Conservation (phyloP, 2,329 filamentous ascomycete genomes). For the Periconia sp. region DNA sequence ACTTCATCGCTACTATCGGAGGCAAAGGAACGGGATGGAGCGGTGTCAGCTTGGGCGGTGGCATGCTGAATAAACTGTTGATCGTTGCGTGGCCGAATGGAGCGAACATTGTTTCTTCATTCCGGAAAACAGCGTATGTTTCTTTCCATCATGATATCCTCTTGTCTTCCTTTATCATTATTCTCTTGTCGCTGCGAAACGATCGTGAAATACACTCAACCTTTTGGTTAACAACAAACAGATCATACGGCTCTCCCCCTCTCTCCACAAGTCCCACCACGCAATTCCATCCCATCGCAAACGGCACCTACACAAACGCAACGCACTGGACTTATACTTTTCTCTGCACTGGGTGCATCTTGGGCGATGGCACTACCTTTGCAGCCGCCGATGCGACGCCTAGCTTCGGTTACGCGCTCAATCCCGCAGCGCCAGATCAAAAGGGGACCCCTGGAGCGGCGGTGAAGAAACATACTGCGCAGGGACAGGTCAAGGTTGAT, state of each 20-base stretch:
- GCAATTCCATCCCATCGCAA: conserved; percentile 49
- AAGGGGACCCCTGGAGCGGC: conserved; percentile 14
- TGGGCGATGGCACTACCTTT: conserved; percentile 32
- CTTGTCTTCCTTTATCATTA: neutral
- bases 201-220: neutral
- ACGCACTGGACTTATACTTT: conserved; percentile 59
- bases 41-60: conserved; percentile 51
- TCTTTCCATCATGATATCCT: neutral
- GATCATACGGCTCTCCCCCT: conserved; percentile 51
- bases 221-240: conserved; percentile 8
- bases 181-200: neutral
- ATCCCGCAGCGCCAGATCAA: conserved; percentile 20
- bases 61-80: conserved; percentile 53
- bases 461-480: conserved; percentile 22
- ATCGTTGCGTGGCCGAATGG: conserved; percentile 55
- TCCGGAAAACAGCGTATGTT: conserved; percentile 44
- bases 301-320: conserved; percentile 55
- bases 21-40: conserved; percentile 53
- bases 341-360: conserved; percentile 48
- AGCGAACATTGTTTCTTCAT: conserved; percentile 47
- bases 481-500: conserved; percentile 26
- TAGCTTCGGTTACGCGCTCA: conserved; percentile 27
- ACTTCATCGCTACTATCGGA: conserved; percentile 58
- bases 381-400: conserved; percentile 17
- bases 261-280: conserved; percentile 49